Conservation (phyloP, 352 stramenopile species). For the Globisporangium abappressorium region DNA sequence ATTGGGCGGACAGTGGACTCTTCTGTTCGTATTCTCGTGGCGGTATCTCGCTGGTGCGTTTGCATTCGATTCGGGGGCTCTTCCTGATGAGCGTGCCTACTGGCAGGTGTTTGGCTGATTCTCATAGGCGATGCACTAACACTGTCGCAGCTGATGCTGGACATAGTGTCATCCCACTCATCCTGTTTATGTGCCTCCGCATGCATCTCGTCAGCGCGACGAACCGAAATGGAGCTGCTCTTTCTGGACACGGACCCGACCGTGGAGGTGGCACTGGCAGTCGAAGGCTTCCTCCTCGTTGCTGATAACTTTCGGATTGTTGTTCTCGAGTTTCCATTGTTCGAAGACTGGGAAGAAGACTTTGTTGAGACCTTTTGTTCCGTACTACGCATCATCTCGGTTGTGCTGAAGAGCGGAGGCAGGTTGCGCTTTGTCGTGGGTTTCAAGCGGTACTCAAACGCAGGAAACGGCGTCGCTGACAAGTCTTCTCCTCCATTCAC, state of each 20-base stretch:
- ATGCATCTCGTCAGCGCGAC: no score
- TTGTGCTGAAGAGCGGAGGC: slow-evolving; percentile 15
- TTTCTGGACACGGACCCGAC: neutral
- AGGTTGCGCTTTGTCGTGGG: slow-evolving; percentile 17
- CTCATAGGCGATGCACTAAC: neutral
- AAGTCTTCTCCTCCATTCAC: neutral
- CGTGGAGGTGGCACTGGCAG: neutral
- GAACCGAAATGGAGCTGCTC: neutral
- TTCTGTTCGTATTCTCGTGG: neutral
- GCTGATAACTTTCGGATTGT: slow-evolving; percentile 7
- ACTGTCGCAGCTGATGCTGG: neutral
- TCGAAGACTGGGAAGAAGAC: neutral
- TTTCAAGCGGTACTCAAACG: slow-evolving; percentile 24
- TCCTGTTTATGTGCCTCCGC: neutral
- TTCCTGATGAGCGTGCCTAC: neutral
- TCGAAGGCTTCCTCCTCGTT: neutral
- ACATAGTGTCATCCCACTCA: neutral
- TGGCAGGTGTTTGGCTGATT: neutral
- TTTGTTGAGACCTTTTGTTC: neutral
- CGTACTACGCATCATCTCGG: neutral
- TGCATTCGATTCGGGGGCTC: neutral
- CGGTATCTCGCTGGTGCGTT: neutral
- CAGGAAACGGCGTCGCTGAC: neutral
- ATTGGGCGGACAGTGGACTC: neutral
- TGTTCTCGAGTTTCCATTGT: neutral